Conservation (phyloP, 2,329 filamentous ascomycete genomes). For the Metarhizium album region DNA sequence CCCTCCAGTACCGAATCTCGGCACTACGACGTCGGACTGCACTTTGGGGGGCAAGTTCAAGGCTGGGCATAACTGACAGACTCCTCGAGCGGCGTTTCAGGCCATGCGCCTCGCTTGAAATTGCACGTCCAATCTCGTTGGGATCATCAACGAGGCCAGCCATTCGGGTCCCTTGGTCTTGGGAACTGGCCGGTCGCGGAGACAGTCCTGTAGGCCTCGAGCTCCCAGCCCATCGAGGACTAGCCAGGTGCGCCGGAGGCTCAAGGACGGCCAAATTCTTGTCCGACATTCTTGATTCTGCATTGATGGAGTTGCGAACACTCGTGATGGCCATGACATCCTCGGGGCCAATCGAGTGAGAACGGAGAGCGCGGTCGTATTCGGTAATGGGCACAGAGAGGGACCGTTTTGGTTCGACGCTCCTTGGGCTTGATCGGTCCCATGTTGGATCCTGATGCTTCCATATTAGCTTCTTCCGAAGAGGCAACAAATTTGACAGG, state of each 20-base stretch:
- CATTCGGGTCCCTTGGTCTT: constrained; percentile 36
- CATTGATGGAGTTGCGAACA: constrained; percentile 41
- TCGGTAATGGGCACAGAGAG: constrained; percentile 50
- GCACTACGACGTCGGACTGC: constrained; percentile 44
- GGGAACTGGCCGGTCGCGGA: constrained; percentile 50
- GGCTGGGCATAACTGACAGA: constrained; percentile 40
- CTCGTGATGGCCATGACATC: constrained; percentile 43
- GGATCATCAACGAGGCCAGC: constrained; percentile 31
- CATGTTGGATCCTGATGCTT: constrained; percentile 21
- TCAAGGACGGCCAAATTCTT: constrained; percentile 1
- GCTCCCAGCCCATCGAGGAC: constrained; percentile 19
- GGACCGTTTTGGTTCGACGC: constrained; percentile 39
- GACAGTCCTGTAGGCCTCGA: constrained; percentile 43
- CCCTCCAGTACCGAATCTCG: constrained; percentile 54
- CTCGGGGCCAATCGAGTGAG: constrained; percentile 48
- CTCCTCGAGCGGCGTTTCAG: constrained; percentile 48
- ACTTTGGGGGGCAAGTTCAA: constrained; percentile 18
- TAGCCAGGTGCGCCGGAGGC: constrained; percentile 13
- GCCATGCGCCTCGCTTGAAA: constrained; percentile 42
- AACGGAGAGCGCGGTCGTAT: constrained; percentile 48
- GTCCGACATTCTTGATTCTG: constrained; percentile 28
- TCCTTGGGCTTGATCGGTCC: constrained; percentile 26
- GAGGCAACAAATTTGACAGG: neutral
- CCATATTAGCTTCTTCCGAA: neutral
- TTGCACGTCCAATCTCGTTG: constrained; percentile 49